Percentiles rank a stretch among this genome's conserved stretches.
Conservation (phyloP, 2,329 filamentous ascomycete species). For the Neopestalotiopsis sp. region DNA sequence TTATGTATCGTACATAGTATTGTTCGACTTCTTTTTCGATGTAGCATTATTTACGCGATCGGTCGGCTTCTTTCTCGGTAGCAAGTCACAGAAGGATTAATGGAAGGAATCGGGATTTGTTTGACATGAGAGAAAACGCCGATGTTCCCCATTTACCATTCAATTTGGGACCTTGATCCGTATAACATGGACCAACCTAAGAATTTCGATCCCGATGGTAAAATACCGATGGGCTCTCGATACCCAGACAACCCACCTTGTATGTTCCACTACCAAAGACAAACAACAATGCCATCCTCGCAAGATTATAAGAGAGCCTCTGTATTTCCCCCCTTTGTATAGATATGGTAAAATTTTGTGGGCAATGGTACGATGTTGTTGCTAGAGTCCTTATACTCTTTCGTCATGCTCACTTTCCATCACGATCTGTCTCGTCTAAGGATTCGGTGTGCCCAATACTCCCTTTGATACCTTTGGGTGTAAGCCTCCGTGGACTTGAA, state of each 20-base stretch:
- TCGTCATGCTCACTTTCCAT: neutral
- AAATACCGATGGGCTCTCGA: neutral
- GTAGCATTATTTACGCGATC: too few species aligned
- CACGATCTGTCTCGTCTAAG: neutral
- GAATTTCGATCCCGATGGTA: neutral
- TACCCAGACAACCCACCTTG: neutral
- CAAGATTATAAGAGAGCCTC: neutral
- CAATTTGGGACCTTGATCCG: neutral
- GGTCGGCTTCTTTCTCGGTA: too few species aligned
- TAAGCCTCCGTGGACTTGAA: neutral
- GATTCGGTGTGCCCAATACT: neutral
- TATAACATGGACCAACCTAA: neutral
- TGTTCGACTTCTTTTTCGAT: too few species aligned
- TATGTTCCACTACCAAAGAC: neutral
- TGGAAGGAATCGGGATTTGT: too few species aligned
- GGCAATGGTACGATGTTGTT: slow-evolving; percentile 1
- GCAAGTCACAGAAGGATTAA: too few species aligned
- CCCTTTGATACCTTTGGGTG: neutral
- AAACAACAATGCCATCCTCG: neutral
- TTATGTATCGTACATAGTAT: too few species aligned
- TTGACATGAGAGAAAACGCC: too few species aligned
- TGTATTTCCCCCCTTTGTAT: neutral
- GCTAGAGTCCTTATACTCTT: neutral
- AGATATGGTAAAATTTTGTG: neutral
- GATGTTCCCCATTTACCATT: too few species aligned